Evolutionary conservation across 2,329 filamentous ascomycete species (phyloP).

Genomic region (Talaromyces sp.): DNA sequence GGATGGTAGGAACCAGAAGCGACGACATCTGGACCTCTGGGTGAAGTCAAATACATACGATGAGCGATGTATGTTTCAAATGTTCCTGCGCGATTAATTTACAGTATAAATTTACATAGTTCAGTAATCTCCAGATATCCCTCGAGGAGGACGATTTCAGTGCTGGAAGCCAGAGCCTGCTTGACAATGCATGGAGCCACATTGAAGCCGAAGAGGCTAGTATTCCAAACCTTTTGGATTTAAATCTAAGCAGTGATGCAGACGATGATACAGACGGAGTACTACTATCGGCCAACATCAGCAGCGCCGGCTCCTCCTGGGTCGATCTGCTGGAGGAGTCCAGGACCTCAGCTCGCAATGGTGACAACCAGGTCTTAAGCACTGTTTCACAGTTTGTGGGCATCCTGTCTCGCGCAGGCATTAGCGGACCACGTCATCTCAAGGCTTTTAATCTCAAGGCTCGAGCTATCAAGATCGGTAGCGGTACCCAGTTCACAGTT

Average conservation of each 20-base stretch:
- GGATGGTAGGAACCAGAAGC: too few species aligned
- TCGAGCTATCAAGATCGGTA: slow-evolving; percentile 20
- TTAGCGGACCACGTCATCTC: slow-evolving; percentile 20
- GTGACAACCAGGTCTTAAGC: slow-evolving; percentile 18
- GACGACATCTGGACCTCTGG: too few species aligned
- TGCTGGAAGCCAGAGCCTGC: neutral
- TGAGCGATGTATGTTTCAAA: too few species aligned
- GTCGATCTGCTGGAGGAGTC: slow-evolving; percentile 18
- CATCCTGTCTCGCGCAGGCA: slow-evolving; percentile 21
- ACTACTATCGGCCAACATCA: neutral
- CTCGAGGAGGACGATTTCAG: neutral
- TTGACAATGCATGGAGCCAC: neutral
- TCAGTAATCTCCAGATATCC: neutral
- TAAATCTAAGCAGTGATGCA: slow-evolving; percentile 10
- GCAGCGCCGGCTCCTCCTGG: slow-evolving; percentile 1
- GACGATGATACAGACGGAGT: neutral
- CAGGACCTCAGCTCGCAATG: slow-evolving; percentile 22
- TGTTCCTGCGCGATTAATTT: neutral
- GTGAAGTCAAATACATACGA: too few species aligned
- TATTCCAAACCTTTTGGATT: slow-evolving; percentile 4
- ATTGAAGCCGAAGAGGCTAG: neutral
- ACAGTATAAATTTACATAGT: neutral
- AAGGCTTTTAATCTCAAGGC: slow-evolving; percentile 17
- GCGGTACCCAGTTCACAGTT: slow-evolving; percentile 22
- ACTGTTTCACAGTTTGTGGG: slow-evolving; percentile 21